Evolutionary conservation across 306 rosid species (phyloP).

Genomic region (Psophocarpus tetragonolobus): DNA sequence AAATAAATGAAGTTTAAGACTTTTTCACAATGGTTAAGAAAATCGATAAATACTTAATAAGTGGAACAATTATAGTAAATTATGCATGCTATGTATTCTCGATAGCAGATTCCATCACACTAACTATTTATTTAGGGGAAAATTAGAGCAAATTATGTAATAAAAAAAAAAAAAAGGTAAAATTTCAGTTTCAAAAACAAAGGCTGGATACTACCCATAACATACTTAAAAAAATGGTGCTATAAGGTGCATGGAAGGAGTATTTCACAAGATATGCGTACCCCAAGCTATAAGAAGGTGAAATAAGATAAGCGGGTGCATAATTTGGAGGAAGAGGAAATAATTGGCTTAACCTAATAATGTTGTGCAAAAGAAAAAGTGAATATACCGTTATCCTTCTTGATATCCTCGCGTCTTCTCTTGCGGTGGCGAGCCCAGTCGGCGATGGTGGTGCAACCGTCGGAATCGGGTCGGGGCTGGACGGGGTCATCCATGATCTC

Average conservation of each 20-base stretch:
- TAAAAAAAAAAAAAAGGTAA: not conserved
- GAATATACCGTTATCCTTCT: slow-evolving; percentile 55
- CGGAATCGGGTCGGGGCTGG: slow-evolving; percentile 54
- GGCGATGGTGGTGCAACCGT: slow-evolving; percentile 59
- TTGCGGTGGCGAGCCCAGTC: slow-evolving; percentile 86
- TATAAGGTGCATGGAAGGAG: not conserved
- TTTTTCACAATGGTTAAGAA: not conserved
- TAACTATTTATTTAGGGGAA: not conserved
- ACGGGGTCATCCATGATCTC: slow-evolving; percentile 63
- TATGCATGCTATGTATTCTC: not conserved
- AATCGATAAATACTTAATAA: not conserved
- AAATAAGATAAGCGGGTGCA: not conserved
- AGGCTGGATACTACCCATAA: not conserved
- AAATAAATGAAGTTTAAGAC: not conserved
- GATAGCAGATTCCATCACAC: not conserved
- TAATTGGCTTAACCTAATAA: not conserved
- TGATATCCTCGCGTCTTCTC: slow-evolving; percentile 71
- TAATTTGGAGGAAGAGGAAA: not conserved
- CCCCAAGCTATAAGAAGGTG: not conserved
- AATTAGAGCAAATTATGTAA: not conserved
- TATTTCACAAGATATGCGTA: not conserved
- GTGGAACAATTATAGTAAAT: not conserved
- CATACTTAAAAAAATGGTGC: not conserved
- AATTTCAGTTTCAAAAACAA: not conserved
- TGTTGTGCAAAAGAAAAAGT: not conserved